Conservation (phyloP, 2,329 filamentous ascomycete species). For the Colletotrichum siamense region DNA sequence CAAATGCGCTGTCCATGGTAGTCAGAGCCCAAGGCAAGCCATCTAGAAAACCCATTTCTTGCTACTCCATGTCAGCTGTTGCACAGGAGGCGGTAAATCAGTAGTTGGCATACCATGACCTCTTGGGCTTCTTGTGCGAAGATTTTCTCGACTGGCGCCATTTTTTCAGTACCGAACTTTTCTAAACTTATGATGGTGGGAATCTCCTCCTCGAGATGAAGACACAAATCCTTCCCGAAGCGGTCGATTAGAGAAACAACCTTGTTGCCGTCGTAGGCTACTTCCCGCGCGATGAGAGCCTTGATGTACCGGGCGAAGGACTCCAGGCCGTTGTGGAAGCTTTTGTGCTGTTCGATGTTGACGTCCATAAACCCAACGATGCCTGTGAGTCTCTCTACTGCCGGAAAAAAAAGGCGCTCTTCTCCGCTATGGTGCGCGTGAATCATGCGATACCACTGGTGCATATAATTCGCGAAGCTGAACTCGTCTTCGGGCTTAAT, state of each 20-base stretch:
- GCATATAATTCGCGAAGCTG: slow-evolving; percentile 36
- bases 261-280: slow-evolving; percentile 25
- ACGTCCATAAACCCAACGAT: slow-evolving; percentile 42
- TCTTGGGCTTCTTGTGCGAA: slow-evolving; percentile 22
- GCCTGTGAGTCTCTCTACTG: slow-evolving; percentile 37
- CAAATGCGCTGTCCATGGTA: slow-evolving; percentile 27
- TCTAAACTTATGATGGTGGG: slow-evolving; percentile 31
- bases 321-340: slow-evolving; percentile 38
- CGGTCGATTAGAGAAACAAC: slow-evolving; percentile 32
- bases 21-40: slow-evolving; percentile 23
- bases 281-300: slow-evolving; percentile 21
- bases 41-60: slow-evolving; percentile 19
- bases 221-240: slow-evolving; percentile 31
- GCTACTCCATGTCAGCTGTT: slow-evolving; percentile 14
- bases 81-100: no score
- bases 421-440: slow-evolving; percentile 43
- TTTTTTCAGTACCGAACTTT: slow-evolving; percentile 27
- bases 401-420: slow-evolving; percentile 42
- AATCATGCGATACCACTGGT: slow-evolving; percentile 35
- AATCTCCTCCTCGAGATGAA: slow-evolving; percentile 39
- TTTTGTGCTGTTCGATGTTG: slow-evolving; percentile 46
- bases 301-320: slow-evolving; percentile 31
- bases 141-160: slow-evolving; percentile 19
- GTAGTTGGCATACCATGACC: slow-evolving; percentile 22
- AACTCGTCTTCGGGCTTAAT: slow-evolving; percentile 37